These are phyloP conservation scores for Fusarium longipes DNA, from an alignment of 2,329 filamentous ascomycete genomes.

Conservation along the genomic window DNA sequence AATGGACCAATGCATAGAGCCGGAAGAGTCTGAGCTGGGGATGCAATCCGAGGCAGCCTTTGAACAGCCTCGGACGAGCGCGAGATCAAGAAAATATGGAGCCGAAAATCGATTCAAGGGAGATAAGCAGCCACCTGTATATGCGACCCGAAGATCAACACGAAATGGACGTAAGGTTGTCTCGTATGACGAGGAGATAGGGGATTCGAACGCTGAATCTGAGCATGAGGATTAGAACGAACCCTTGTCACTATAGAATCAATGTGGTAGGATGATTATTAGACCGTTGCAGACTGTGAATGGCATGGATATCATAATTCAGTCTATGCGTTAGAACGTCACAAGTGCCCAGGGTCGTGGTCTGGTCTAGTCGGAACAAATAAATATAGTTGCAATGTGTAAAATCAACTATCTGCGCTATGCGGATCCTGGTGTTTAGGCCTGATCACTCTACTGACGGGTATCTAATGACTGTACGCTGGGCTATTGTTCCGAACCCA, in stretches of 20 bases:
- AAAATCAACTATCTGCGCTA: not conserved
- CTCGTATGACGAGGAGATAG: slow-evolving; percentile 31
- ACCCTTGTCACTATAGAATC: not conserved
- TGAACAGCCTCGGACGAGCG: slow-evolving; percentile 5
- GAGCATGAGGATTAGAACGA: slow-evolving; percentile 9
- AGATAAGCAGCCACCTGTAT: not conserved
- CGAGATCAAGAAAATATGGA: slow-evolving; percentile 11
- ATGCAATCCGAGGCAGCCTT: slow-evolving; percentile 10
- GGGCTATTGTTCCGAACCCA: not conserved
- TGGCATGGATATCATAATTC: no score
- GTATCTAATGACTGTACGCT: not conserved
- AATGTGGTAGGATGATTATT: slow-evolving; percentile 8
- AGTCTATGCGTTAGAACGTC: no score
- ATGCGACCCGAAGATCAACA: slow-evolving; percentile 35
- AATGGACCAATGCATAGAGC: not conserved
- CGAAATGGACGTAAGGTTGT: slow-evolving; percentile 27
- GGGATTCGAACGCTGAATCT: slow-evolving; percentile 17
- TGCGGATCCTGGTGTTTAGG: not conserved
- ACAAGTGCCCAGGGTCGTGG: no score
- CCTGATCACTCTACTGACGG: not conserved
- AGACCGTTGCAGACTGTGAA: no score
- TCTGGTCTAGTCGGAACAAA: no score
- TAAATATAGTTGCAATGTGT: no score
- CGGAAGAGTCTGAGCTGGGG: not conserved
- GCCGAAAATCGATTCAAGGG: slow-evolving; percentile 4